These are phyloP conservation scores for Verruconis gallopava DNA, from an alignment of 2,329 filamentous ascomycete genomes.

Conservation along the genomic window DNA sequence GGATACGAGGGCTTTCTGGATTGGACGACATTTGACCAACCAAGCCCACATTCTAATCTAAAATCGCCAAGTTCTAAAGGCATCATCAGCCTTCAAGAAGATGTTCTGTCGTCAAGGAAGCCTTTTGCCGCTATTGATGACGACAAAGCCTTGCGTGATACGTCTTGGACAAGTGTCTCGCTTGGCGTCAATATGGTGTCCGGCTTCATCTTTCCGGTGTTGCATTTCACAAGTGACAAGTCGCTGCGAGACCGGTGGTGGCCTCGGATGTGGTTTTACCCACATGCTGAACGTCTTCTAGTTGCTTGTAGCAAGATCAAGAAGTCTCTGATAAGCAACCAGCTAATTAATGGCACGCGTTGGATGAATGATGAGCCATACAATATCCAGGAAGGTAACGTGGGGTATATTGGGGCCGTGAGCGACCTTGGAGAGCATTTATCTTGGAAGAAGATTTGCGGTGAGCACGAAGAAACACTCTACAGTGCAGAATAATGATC, in stretches of 20 bases:
- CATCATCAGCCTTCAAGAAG: not conserved
- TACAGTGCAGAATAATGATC: too few relatives aligned
- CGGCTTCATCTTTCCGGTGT: slow-evolving; percentile 24
- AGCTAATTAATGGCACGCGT: not conserved
- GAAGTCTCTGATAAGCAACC: not conserved
- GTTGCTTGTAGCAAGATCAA: slow-evolving; percentile 4
- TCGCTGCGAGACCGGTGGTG: slow-evolving; percentile 21
- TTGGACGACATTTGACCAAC: slow-evolving; percentile 22
- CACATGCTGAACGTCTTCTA: slow-evolving; percentile 21
- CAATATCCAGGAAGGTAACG: too few relatives aligned
- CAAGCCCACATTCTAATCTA: not conserved
- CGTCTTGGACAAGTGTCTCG: slow-evolving; percentile 14
- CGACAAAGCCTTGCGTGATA: not conserved
- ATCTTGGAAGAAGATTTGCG: too few relatives aligned
- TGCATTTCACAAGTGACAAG: slow-evolving; percentile 30
- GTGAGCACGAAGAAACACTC: too few relatives aligned
- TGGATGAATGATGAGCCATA: not conserved
- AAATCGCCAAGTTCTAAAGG: not conserved
- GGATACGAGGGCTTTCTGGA: slow-evolving; percentile 25
- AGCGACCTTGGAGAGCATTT: too few relatives aligned
- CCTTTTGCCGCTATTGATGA: not conserved
- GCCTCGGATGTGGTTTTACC: slow-evolving; percentile 28
- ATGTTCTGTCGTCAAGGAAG: not conserved
- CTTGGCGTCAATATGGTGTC: slow-evolving; percentile 28
- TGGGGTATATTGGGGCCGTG: too few relatives aligned